phyloP scores from a whole-genome alignment of 345 rosid species.

The Laguncularia racemosa region DNA sequence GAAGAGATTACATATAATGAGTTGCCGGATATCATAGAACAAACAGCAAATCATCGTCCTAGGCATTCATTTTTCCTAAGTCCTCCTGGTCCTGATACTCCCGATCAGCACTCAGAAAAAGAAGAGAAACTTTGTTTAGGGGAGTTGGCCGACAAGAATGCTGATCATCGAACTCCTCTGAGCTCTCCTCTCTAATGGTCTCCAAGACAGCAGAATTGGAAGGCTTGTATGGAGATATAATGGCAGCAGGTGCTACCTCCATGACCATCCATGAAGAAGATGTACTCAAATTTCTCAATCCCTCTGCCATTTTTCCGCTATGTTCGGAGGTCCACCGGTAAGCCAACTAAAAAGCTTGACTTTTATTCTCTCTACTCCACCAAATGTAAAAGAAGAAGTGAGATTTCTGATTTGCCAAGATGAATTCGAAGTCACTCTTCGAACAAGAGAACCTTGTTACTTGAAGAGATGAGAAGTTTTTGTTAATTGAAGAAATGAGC shows the following conservation, averaged over 20 bases:
- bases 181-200: constrained; percentile 29
- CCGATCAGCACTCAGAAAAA: background rate
- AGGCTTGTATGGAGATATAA: constrained; percentile 29
- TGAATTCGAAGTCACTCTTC: no score
- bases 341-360: no score
- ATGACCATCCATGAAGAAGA: constrained; percentile 18
- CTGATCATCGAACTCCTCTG: constrained; percentile 14
- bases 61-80: no score
- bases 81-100: no score
- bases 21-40: no score
- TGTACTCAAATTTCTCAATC: constrained; percentile 2
- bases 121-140: background rate
- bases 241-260: constrained; percentile 41
- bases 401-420: background rate
- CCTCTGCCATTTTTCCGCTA: constrained; percentile 15
- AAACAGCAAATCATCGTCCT: no score
- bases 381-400: constrained; percentile 9
- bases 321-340: no score
- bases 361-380: constrained; percentile 2
- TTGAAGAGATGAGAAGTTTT: no score
- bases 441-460: no score
- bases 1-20: no score
- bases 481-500: no score
- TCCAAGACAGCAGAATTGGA: constrained; percentile 35
- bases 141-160: background rate